Percentiles rank a stretch among this genome's conserved stretches.
Conservation (phyloP, 2,329 filamentous ascomycete genomes). For the Xylaria hypoxylon region DNA sequence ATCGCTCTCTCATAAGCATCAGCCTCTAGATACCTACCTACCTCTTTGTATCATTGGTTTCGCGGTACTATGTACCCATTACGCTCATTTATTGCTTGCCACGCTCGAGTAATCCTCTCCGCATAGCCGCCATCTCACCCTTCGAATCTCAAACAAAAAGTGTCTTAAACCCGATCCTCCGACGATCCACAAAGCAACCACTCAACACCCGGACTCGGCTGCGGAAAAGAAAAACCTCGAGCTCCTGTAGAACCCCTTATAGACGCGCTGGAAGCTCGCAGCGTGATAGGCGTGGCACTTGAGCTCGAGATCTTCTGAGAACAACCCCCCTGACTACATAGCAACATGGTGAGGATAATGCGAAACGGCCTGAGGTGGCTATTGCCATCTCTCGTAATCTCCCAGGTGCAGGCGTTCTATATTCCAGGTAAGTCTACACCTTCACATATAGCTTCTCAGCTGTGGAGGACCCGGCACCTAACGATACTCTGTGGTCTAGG, state of each 20-base stretch:
- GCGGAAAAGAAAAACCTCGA: not conserved
- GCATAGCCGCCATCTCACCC: slow-evolving; percentile 24
- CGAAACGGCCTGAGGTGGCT: slow-evolving; percentile 57
- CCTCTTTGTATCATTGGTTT: not conserved
- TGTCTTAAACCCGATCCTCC: slow-evolving; percentile 6
- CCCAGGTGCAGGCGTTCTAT: slow-evolving; percentile 77
- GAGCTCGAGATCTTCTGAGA: not conserved
- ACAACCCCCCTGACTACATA: not conserved
- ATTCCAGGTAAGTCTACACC: slow-evolving; percentile 74
- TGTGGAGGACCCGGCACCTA: slow-evolving; percentile 37
- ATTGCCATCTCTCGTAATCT: slow-evolving; percentile 59
- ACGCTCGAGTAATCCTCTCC: slow-evolving; percentile 29
- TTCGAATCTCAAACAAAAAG: slow-evolving; percentile 20
- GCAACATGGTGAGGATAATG: slow-evolving; percentile 44
- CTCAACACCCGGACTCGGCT: not conserved
- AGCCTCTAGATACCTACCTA: no score
- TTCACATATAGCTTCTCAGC: not conserved
- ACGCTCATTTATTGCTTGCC: slow-evolving; percentile 58
- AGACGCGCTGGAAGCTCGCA: not conserved
- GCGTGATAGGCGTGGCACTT: slow-evolving; percentile 13
- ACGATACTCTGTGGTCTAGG: slow-evolving; percentile 58
- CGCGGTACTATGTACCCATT: slow-evolving; percentile 65
- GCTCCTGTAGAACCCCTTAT: not conserved
- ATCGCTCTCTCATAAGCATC: slow-evolving; percentile 13
- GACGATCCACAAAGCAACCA: not conserved